These are phyloP conservation scores for Colletotrichum sp. DNA, from an alignment of 2,329 filamentous ascomycete genomes.

Conservation along the genomic window DNA sequence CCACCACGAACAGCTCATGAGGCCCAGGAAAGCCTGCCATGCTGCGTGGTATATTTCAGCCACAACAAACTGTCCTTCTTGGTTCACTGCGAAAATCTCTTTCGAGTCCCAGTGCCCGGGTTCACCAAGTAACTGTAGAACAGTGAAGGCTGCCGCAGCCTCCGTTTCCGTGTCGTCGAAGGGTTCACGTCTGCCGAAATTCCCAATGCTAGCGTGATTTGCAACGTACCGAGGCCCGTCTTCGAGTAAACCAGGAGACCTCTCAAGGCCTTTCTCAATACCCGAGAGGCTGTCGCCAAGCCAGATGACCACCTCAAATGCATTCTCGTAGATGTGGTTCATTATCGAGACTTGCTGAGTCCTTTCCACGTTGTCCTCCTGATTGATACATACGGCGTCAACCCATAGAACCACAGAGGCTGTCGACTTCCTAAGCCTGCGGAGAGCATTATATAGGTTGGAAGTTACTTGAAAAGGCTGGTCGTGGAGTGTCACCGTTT, in stretches of 20 bases:
- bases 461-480: not conserved
- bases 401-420: not conserved
- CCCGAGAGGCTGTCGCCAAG: not conserved
- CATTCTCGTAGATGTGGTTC: not conserved
- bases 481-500: not conserved
- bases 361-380: not conserved
- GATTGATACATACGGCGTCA: not conserved
- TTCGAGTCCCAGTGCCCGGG: not conserved
- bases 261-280: not conserved
- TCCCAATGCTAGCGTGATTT: not conserved
- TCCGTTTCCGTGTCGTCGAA: not conserved
- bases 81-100: not conserved
- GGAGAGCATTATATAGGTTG: not conserved
- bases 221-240: not conserved
- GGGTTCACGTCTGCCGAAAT: not conserved
- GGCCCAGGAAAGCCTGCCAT: not conserved
- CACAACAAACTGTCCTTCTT: not conserved
- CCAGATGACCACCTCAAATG: not conserved
- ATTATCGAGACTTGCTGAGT: not conserved
- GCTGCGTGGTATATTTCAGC: not conserved
- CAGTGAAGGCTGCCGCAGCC: not conserved
- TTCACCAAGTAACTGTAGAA: not conserved
- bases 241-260: not conserved
- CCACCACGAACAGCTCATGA: not conserved
- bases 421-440: not conserved